These are phyloP conservation scores for Hypoxylon sp. DNA, from an alignment of 2,329 filamentous ascomycete genomes.

Conservation along the genomic window DNA sequence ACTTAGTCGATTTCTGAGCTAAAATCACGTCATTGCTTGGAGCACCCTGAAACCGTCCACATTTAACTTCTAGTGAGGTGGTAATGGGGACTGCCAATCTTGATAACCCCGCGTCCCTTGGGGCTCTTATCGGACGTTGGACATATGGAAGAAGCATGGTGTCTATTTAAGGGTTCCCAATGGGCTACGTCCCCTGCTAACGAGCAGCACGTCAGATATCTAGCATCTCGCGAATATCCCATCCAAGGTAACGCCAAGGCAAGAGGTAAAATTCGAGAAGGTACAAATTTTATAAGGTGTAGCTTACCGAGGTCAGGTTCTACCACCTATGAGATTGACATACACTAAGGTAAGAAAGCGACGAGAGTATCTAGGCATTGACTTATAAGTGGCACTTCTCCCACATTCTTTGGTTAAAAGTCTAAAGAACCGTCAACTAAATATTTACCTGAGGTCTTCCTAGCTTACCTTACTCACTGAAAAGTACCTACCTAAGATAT, in stretches of 20 bases:
- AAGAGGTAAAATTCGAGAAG: background rate
- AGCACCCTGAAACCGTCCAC: slow-evolving; percentile 16
- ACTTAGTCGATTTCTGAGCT: slow-evolving; percentile 24
- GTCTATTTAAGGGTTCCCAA: slow-evolving; percentile 2
- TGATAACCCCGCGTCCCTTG: slow-evolving; percentile 28
- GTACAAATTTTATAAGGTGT: background rate
- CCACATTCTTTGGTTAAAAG: background rate
- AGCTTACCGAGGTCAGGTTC: no score
- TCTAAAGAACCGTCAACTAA: background rate
- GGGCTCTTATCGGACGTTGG: slow-evolving; percentile 2
- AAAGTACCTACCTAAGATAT: no score
- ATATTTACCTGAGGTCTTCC: no score
- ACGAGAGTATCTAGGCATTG: background rate
- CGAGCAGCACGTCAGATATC: slow-evolving; percentile 21
- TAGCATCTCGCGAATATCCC: slow-evolving; percentile 22
- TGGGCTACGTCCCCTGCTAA: slow-evolving; percentile 10
- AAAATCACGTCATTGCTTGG: slow-evolving; percentile 41
- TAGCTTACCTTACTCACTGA: no score
- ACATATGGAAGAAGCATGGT: background rate
- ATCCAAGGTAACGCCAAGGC: background rate
- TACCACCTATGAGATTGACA: no score
- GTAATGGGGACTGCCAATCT: slow-evolving; percentile 5
- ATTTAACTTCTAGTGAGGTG: slow-evolving; percentile 20
- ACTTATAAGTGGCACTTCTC: background rate
- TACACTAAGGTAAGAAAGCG: background rate